A percentile compares a stretch with the other conserved stretches of the same genome.
These are phyloP conservation scores for Neurospora sp. DNA, from an alignment of 2,329 filamentous ascomycete genomes.

Conservation along the genomic window DNA sequence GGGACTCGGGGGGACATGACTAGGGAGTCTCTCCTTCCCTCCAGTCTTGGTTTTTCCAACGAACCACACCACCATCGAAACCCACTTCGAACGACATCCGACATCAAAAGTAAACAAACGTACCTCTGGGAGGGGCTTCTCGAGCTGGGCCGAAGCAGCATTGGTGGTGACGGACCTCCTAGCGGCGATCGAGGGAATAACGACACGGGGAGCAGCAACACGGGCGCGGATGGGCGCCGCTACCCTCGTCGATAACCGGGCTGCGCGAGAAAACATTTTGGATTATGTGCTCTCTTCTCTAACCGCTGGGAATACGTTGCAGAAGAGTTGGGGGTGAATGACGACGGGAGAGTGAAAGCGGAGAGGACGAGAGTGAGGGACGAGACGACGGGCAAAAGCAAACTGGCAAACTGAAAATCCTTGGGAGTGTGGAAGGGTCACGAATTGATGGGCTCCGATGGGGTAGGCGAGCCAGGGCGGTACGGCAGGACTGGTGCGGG, in stretches of 20 bases:
- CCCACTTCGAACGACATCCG: not conserved
- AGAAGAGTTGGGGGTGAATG: not conserved
- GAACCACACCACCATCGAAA: not conserved
- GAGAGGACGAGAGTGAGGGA: not conserved
- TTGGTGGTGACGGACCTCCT: conserved; percentile 85
- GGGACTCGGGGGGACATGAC: not conserved
- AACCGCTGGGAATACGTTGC: not conserved
- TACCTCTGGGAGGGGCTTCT: conserved; percentile 54
- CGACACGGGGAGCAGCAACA: conserved; percentile 29
- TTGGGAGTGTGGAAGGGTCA: not conserved
- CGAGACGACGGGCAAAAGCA: not conserved
- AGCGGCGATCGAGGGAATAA: conserved; percentile 35
- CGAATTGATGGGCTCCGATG: not conserved
- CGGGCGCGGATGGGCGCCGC: conserved; percentile 40
- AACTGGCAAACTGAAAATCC: not conserved
- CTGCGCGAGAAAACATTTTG: conserved; percentile 62
- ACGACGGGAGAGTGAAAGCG: conserved; percentile 9
- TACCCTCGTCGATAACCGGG: conserved; percentile 47
- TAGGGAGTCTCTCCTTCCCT: not conserved
- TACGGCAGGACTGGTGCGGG: not conserved
- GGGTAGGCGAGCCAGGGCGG: not conserved
- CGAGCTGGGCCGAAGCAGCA: conserved; percentile 82
- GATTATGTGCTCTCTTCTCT: conserved; percentile 3
- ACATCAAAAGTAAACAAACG: conserved; percentile 13
- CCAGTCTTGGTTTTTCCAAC: not conserved